These are phyloP conservation scores for Cetradonia linearis DNA, from an alignment of 495 filamentous ascomycete species.

Conservation along the genomic window DNA sequence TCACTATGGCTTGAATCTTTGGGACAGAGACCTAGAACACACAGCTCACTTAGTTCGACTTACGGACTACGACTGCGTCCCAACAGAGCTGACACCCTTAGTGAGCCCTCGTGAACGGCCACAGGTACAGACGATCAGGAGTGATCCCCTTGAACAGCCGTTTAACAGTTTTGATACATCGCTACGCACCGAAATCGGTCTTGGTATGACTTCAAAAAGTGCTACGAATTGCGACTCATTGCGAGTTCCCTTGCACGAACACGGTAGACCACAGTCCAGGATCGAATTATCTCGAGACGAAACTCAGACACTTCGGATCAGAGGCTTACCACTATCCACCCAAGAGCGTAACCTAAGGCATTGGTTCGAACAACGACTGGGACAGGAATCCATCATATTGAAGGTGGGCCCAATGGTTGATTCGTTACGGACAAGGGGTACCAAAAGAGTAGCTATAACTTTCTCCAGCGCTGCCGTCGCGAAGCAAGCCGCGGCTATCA, in stretches of 20 bases:
- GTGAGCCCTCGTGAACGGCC: neutral
- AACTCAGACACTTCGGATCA: neutral
- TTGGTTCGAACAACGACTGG: constrained; percentile 4
- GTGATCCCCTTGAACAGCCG: constrained; percentile 6
- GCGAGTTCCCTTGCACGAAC: too few species aligned
- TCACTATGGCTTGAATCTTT: neutral
- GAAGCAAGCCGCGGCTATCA: neutral
- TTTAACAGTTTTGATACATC: too few species aligned
- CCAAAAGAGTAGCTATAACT: constrained; percentile 8
- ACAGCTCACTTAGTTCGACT: constrained; percentile 7
- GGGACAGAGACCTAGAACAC: constrained; percentile 9
- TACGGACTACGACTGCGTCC: constrained; percentile 4
- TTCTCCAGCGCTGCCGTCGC: constrained; percentile 6
- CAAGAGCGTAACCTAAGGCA: neutral
- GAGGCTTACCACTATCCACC: neutral
- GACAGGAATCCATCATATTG: neutral
- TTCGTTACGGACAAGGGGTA: neutral
- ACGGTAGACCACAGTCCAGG: too few species aligned
- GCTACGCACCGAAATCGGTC: neutral
- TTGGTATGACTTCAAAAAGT: neutral
- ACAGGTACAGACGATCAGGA: neutral
- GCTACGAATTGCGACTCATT: neutral
- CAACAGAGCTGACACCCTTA: constrained; percentile 13
- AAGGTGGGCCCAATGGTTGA: constrained; percentile 2
- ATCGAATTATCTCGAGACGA: neutral